Evolutionary conservation across 208 protist genomes (phyloP), one percentile per base, ranked within the genome.

Genomic region (Acanthamoeba lenticulata): DNA sequence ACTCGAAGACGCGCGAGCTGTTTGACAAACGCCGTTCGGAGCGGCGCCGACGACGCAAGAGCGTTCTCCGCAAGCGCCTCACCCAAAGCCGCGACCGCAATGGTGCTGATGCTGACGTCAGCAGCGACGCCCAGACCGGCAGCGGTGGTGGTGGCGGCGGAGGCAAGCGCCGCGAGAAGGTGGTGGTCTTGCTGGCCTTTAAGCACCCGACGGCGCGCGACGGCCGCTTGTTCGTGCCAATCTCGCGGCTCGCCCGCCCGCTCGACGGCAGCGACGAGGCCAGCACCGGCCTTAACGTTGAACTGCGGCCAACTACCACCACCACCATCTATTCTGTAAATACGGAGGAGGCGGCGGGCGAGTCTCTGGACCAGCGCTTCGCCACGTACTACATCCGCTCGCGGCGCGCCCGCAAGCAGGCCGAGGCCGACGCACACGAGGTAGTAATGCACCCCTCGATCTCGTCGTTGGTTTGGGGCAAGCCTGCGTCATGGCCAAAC

Each of bases 261-360:
- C 40, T 24, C 7, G 38, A 45, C 19, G 21, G 27, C 27, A 32
- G 38, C 38, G 38, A 69, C 24, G 27, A 69, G 15, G 11, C n/a
- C 40, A 32, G 34, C 69, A 32, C 4, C 6, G 38, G 27, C 15
- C 52, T 11, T 11, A 60, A 21, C 21, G 52, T 11, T 60, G 52
- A 60, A 60, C 15, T 27, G 21, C 21, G 17, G 55, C 15, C 55
- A 29, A 62, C 55, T 9, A 29, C 3, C 55, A 62, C 19, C 55
- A 15, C 19, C 55, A n/a, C 40, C n/a, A 81, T 81, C 40, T 81
- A 81, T 81, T 81, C 69, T 81, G 69, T 81, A 81, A 81, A 81
- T 81, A 81, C 69, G 69, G 69, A 81, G 40, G 40, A 44, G 38
- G 69, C 34, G 0, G 69, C 38, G 36, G 69, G 69, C 1, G 21